Percentiles rank a stretch among this genome's conserved stretches.
Conservation (phyloP, 1,139 yeast species). For the Suhomyces coccinellae region DNA sequence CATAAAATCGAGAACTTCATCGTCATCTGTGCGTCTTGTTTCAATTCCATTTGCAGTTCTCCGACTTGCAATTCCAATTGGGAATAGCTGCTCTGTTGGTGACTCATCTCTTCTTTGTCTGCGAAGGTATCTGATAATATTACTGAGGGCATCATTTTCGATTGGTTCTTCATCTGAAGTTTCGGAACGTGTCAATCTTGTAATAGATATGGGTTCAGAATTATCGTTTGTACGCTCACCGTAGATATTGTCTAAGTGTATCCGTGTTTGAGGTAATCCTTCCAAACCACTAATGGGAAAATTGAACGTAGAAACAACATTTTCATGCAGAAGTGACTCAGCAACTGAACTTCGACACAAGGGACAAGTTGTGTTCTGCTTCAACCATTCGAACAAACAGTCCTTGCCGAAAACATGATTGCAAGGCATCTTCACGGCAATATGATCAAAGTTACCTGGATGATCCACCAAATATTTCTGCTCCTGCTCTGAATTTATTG, state of each 20-base stretch:
- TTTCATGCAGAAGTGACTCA: slow-evolving; percentile 10
- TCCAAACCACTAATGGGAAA: slow-evolving; percentile 9
- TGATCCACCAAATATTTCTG: slow-evolving; percentile 28
- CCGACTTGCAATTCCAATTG: slow-evolving; percentile 53
- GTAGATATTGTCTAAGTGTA: slow-evolving; percentile 3
- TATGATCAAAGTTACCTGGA: slow-evolving; percentile 48
- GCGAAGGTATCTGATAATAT: slow-evolving; percentile 26
- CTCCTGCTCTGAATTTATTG: slow-evolving; percentile 1
- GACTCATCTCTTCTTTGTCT: slow-evolving; percentile 12
- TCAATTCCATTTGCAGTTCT: slow-evolving; percentile 51
- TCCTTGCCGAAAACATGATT: slow-evolving; percentile 73
- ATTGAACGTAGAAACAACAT: slow-evolving; percentile 6
- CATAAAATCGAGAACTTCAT: slow-evolving; percentile 29
- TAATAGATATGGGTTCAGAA: slow-evolving; percentile 2
- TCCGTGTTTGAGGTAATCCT: slow-evolving; percentile 1
- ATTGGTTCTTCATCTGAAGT: slow-evolving; percentile 10
- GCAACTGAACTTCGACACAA: slow-evolving; percentile 66
- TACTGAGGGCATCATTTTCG: slow-evolving; percentile 23
- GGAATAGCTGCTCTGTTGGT: slow-evolving; percentile 34
- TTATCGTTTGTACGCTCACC: slow-evolving; percentile 1
- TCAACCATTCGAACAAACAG: slow-evolving; percentile 78
- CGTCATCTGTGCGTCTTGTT: slow-evolving; percentile 24
- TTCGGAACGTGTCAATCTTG: slow-evolving; percentile 19
- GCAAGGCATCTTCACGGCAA: slow-evolving; percentile 76
- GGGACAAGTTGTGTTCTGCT: slow-evolving; percentile 71